Evolutionary conservation across 176 grass and related monocot species (phyloP), one percentile per base, ranked within the genome.

Genomic region (Aegilops speltoides): DNA sequence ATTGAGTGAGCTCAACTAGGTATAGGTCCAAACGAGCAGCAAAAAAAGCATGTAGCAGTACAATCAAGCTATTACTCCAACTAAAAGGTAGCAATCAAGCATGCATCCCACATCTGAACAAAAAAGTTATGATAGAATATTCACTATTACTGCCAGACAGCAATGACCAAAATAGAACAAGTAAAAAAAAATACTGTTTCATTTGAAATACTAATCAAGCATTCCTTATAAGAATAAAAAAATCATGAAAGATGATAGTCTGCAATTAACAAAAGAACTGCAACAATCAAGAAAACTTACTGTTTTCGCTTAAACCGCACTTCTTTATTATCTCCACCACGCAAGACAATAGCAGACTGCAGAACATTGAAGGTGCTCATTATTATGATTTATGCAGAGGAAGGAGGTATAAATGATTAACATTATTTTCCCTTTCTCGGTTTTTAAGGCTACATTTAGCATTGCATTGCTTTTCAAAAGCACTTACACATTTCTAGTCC

Each of bases 241-340:
- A 23, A n/a, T 63, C 36, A 33, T 10, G 19, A 36, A 83, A 80
- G n/a, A 15, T 36, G 40, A 63, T 8, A 81, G 48, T 6, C 48
- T 54, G 50, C 50, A 54, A 1, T 6, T 54, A 54, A 54, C 50
- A 54, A 54, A 54, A 54, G 16, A 54, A 19, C 15, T 52, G 19
- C 0, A 54, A 54, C 1, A 52, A 54, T 54, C 0, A 54, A 17
- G 50, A 46, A 38, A 78, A 90, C 93, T 92, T 84, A 95, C 93
- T 64, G 90, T 95, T 88, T 95, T 95, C 26, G 52, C 88, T 95
- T 92, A 90, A 92, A 95, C 4, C 88, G 80, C 52, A 95, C 93
- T 84, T 90, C 90, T 89, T 92, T 95, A 64, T 90, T 92, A 29
- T 92, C 88, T 3, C 90, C 88, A n/a, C 76, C 68, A 69, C 88